Percentiles rank a stretch among this genome's conserved stretches.
Evolutionary conservation across 208 protist genomes (phyloP).

Genomic region (Wallacemonas sp.): DNA sequence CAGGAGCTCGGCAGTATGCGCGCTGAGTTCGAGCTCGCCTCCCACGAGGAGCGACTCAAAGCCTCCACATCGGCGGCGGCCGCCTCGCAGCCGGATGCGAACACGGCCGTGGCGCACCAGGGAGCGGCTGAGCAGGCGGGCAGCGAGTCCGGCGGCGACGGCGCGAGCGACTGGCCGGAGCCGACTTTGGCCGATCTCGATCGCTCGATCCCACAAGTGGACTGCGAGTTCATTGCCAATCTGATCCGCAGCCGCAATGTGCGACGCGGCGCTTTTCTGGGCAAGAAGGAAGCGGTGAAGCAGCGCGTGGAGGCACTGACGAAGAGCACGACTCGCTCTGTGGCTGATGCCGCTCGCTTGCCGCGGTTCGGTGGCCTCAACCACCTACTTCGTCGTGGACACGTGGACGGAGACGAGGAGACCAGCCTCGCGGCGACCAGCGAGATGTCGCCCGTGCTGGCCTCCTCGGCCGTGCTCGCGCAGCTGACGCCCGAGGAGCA

Average conservation of each 20-base stretch:
- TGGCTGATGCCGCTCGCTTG: slow-evolving; percentile 38
- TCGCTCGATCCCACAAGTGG: slow-evolving; percentile 79
- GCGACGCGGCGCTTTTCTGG: slow-evolving; percentile 50
- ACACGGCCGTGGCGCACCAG: background rate
- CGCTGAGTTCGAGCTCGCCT: slow-evolving; percentile 26
- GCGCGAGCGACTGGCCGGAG: slow-evolving; percentile 45
- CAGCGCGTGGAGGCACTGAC: slow-evolving; percentile 47
- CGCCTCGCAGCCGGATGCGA: background rate
- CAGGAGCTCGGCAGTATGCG: slow-evolving; percentile 21
- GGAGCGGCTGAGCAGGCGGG: too few species aligned
- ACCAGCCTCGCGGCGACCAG: slow-evolving; percentile 34
- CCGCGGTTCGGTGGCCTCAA: slow-evolving; percentile 39
- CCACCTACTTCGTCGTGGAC: slow-evolving; percentile 1
- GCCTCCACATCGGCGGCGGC: too few species aligned
- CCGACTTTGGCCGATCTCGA: slow-evolving; percentile 73
- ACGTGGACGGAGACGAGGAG: slow-evolving; percentile 23
- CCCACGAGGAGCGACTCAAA: background rate
- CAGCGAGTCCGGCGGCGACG: slow-evolving; percentile 5
- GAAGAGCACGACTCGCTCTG: slow-evolving; percentile 32
- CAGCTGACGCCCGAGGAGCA: slow-evolving; percentile 48
- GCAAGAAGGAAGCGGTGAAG: slow-evolving; percentile 46
- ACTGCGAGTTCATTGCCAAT: slow-evolving; percentile 76
- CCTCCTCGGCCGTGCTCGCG: slow-evolving; percentile 41
- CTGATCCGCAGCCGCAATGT: slow-evolving; percentile 63
- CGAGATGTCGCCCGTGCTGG: slow-evolving; percentile 38